Evolutionary conservation across 1,284 basidiomycete species (phyloP).

Genomic region (Heterobasidion irregulare): DNA sequence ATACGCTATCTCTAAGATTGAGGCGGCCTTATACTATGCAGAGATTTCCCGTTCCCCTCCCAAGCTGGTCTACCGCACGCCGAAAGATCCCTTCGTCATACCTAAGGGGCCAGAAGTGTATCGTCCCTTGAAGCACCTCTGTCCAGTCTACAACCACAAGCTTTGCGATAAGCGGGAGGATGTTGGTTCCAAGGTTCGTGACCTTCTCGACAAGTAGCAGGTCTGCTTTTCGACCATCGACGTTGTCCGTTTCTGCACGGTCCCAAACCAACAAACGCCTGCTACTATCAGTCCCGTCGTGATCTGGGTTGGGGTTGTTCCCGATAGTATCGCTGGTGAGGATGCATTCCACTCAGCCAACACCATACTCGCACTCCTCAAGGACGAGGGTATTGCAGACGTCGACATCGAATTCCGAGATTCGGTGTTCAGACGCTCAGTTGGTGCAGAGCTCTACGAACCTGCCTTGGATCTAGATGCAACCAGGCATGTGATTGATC

Average conservation of each 20-base stretch:
- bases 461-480: slow-evolving; percentile 14
- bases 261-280: slow-evolving; percentile 1
- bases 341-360: slow-evolving; percentile 3
- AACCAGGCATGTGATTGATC: slow-evolving; percentile 15
- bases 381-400: slow-evolving; percentile 3
- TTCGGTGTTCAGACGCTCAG: slow-evolving; percentile 14
- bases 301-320: slow-evolving; percentile 8
- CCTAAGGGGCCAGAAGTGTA: no score
- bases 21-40: no score
- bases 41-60: no score
- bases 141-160: no score
- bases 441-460: slow-evolving; percentile 14
- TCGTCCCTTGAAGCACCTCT: no score
- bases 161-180: no score
- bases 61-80: no score
- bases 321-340: slow-evolving; percentile 1
- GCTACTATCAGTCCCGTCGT: slow-evolving; percentile 4
- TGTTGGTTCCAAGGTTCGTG: no score
- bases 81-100: no score
- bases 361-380: slow-evolving; percentile 9
- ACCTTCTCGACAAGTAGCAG: no score
- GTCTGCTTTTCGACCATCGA: slow-evolving; percentile 10
- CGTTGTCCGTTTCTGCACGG: slow-evolving; percentile 9
- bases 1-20: no score
- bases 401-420: slow-evolving; percentile 13